Conservation (phyloP, 306 rosid species). For the Quercus berberidifolia region DNA sequence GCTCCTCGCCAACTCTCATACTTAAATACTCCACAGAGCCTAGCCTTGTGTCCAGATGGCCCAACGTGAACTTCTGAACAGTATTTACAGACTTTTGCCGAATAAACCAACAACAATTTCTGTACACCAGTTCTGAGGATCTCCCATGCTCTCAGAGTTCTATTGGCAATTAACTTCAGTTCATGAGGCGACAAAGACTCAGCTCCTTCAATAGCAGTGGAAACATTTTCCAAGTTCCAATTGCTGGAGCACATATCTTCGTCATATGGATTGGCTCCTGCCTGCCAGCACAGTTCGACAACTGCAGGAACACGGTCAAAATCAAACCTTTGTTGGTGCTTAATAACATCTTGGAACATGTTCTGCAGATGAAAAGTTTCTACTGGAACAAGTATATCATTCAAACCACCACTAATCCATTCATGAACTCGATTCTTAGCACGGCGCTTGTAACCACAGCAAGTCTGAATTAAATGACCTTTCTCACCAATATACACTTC, state of each 20-base stretch:
- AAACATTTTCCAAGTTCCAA: constrained; percentile 30
- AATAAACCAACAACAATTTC: constrained; percentile 68
- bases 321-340: constrained; percentile 76
- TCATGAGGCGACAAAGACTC: constrained; percentile 42
- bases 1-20: constrained; percentile 74
- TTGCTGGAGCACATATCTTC: constrained; percentile 29
- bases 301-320: constrained; percentile 82
- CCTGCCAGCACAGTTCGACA: constrained; percentile 85
- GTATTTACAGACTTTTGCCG: constrained; percentile 75
- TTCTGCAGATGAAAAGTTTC: constrained; percentile 65
- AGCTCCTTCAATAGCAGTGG: constrained; percentile 18
- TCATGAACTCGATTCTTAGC: constrained; percentile 71
- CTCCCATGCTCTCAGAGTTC: constrained; percentile 75
- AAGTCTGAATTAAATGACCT: constrained; percentile 74
- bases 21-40: constrained; percentile 80
- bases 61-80: constrained; percentile 91
- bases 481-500: constrained; percentile 67
- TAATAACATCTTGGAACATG: constrained; percentile 72
- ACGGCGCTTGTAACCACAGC: constrained; percentile 59
- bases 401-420: constrained; percentile 59
- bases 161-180: constrained; percentile 44
- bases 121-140: constrained; percentile 62
- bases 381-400: constrained; percentile 72
- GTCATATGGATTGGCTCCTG: constrained; percentile 51
- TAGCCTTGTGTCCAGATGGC: constrained; percentile 82